These are phyloP conservation scores for Protomyces arabidopsidicola DNA, from an alignment of 1,139 yeast genomes.

Conservation along the genomic window DNA sequence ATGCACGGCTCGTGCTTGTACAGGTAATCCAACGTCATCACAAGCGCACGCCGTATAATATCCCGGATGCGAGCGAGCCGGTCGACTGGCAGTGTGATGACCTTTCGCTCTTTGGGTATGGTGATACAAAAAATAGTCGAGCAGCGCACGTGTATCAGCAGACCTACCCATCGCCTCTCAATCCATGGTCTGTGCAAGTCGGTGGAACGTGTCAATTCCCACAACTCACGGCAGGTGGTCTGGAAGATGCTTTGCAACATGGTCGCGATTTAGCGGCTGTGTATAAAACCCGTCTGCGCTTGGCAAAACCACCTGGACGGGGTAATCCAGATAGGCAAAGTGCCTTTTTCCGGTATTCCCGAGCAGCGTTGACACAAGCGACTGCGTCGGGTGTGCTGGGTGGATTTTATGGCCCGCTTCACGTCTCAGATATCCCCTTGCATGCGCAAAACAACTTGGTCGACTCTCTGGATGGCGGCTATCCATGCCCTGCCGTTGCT, in stretches of 20 bases:
- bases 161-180: neutral
- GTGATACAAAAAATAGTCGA: neutral
- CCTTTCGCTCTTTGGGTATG: neutral
- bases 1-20: neutral
- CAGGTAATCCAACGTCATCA: neutral
- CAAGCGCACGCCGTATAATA: neutral
- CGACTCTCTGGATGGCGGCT: neutral
- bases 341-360: conserved; percentile 41
- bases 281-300: conserved; percentile 36
- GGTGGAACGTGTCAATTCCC: conserved; percentile 40
- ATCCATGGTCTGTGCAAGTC: neutral
- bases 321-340: conserved; percentile 34
- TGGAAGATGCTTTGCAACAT: conserved; percentile 41
- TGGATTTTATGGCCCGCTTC: conserved; percentile 37
- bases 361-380: conserved; percentile 42
- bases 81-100: neutral
- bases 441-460: neutral
- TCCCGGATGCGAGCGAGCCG: neutral
- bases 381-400: conserved; percentile 41
- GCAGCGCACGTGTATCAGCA: neutral
- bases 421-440: neutral
- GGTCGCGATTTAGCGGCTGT: conserved; percentile 42
- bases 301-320: conserved; percentile 30
- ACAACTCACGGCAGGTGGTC: conserved; percentile 43
- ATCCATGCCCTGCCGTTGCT: neutral